Base-by-base conservation (phyloP, 768 basidiomycete genomes). In the Paxillus ammoniavirescens region DNA sequence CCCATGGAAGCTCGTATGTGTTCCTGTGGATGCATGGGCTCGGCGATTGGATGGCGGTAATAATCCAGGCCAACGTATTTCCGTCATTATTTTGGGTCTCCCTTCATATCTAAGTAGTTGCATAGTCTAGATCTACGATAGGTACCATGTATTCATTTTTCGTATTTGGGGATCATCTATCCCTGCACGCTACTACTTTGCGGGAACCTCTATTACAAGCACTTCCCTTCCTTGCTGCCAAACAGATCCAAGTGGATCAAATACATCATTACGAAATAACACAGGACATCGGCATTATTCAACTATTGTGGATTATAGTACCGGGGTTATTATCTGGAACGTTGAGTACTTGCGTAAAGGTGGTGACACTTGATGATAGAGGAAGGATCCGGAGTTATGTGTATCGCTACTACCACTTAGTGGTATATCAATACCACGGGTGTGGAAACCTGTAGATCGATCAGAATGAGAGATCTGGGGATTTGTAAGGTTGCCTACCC, bases 11-110 rank as follows among this genome's bases (percentile, higher is more conserved):
- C 38, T 46, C 61, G 52, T 37, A 42, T 59, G 53, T 66, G 49
- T 60, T 46, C 67, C 28, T 54, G 53, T 44, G 68, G 55, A 10
- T 40, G 47, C 35, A 53, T 56, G 31, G 42, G 57, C 54, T 42
- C 63, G 40, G 61, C 62, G 55, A 53, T 56, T 43, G 49, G 57
- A 47, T 70, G 67, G 66, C 55, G 54, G 30, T 67, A 36, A 59
- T 57, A 6, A n/a, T 50, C 33, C 26, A 42, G 26, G 26, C 23
- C 30, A 36, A 26, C 50, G 42, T 33, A 36, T 52, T 49, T 35
- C 26, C 28, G 7, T 31, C 51, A 55, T 53, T 66, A 63, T 62
- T 62, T 64, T 50, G 18, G 40, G 47, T 56, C 58, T 64, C 66
- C 56, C 48, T 64, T 48, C 64, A 66, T 52, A 66, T 64, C 59